phyloP scores from a whole-genome alignment of 2,329 filamentous ascomycete genomes.

The Pseudopyrenochaeta lycopersici region DNA sequence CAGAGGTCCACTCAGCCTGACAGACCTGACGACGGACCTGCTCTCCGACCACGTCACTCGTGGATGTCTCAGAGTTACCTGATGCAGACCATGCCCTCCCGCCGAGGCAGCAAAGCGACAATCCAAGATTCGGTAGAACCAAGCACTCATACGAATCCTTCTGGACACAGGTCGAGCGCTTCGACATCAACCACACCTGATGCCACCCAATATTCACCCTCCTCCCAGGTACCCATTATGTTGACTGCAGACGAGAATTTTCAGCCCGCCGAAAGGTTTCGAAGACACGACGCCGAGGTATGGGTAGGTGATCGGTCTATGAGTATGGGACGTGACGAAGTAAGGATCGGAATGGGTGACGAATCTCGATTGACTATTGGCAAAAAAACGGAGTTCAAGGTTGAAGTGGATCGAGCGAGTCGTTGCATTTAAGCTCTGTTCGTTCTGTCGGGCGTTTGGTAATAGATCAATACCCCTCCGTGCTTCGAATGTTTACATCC shows the following conservation, averaged over 20 bases:
- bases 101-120: conserved; percentile 11
- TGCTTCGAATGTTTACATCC: neutral
- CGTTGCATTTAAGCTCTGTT: conserved; percentile 6
- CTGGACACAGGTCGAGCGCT: neutral
- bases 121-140: neutral
- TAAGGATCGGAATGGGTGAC: conserved; percentile 10
- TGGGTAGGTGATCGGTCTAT: conserved; percentile 28
- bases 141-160: neutral
- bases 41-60: conserved; percentile 6
- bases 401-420: conserved; percentile 37
- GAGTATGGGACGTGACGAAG: conserved; percentile 25
- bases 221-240: conserved; percentile 18
- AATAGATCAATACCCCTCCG: conserved; percentile 11
- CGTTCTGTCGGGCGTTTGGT: neutral
- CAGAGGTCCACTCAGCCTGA: neutral
- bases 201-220: conserved; percentile 8
- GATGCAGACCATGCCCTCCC: conserved; percentile 17
- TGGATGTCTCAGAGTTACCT: conserved; percentile 23
- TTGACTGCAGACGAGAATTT: conserved; percentile 30
- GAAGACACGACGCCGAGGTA: conserved; percentile 31
- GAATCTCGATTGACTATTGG: conserved; percentile 36
- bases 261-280: conserved; percentile 28
- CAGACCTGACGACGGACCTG: neutral
- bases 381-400: conserved; percentile 41
- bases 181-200: conserved; percentile 13